phyloP scores from a whole-genome alignment of 2,329 filamentous ascomycete species.

The Remersonia thermophila region DNA sequence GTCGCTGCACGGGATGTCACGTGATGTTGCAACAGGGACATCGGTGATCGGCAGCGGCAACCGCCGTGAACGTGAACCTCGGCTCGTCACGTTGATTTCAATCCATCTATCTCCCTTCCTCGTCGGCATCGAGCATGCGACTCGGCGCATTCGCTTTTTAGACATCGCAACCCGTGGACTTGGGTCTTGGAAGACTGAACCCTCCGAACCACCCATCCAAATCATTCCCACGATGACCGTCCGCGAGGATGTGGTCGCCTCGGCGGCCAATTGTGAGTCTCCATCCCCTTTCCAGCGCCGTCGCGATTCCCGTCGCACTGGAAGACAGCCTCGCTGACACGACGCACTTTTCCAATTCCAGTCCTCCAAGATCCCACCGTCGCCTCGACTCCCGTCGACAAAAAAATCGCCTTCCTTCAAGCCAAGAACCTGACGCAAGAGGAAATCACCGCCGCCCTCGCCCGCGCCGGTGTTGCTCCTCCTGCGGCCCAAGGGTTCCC shows the following conservation, averaged over 20 bases:
- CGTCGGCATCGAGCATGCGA: conserved; percentile 4
- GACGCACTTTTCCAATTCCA: conserved; percentile 26
- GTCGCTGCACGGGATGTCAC: too few relatives aligned
- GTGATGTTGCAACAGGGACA: too few relatives aligned
- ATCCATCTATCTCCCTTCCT: conserved; percentile 8
- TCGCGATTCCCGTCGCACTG: conserved; percentile 18
- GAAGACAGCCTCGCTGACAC: not conserved
- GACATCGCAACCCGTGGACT: too few relatives aligned
- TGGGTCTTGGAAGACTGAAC: too few relatives aligned
- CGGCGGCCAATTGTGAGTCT: conserved; percentile 37
- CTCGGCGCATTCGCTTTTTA: not conserved
- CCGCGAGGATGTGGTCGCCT: conserved; percentile 83
- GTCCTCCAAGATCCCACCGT: conserved; percentile 93
- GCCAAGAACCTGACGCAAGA: conserved; percentile 96
- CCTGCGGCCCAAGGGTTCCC: conserved; percentile 28
- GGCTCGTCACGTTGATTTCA: too few relatives aligned
- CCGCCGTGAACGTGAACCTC: conserved; percentile 15
- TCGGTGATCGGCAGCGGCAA: conserved; percentile 3
- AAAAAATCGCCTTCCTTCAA: conserved; percentile 81
- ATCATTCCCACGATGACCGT: conserved; percentile 53
- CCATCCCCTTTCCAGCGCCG: too few relatives aligned
- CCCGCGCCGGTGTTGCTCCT: conserved; percentile 46
- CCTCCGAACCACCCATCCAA: too few relatives aligned
- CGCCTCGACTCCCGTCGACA: conserved; percentile 78
- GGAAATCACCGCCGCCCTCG: conserved; percentile 76